Percentiles rank a stretch among this genome's conserved stretches.
phyloP scores from a whole-genome alignment of 257 asterid genomes.

The Solanum gracilifrons region DNA sequence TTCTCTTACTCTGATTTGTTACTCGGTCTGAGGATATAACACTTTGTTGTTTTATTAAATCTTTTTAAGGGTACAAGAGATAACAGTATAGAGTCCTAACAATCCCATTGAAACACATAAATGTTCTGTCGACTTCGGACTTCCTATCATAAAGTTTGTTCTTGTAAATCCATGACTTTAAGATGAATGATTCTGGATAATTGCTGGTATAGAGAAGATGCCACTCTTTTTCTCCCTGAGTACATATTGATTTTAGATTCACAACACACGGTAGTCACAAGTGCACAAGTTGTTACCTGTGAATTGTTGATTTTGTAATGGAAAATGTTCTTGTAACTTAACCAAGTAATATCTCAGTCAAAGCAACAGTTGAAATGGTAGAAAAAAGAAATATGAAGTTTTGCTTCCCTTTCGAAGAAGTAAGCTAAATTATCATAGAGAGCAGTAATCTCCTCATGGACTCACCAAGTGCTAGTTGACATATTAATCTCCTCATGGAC shows the following conservation, averaged over 20 bases:
- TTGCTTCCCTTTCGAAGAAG: neutral
- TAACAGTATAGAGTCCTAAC: neutral
- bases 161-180: neutral
- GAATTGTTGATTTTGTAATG: neutral
- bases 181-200: neutral
- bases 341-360: neutral
- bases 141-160: neutral
- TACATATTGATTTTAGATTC: neutral
- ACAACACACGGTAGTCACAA: neutral
- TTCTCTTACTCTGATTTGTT: neutral
- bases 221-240: neutral
- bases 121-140: neutral
- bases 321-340: neutral
- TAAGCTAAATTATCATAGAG: neutral
- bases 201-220: neutral
- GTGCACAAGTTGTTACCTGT: neutral
- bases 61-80: neutral
- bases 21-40: neutral
- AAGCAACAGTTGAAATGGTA: neutral
- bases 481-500: no score
- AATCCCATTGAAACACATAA: neutral
- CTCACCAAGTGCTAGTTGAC: neutral
- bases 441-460: neutral
- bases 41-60: neutral
- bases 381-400: neutral